Conservation (phyloP, 2,329 filamentous ascomycete genomes). For the Chalara sp. region DNA sequence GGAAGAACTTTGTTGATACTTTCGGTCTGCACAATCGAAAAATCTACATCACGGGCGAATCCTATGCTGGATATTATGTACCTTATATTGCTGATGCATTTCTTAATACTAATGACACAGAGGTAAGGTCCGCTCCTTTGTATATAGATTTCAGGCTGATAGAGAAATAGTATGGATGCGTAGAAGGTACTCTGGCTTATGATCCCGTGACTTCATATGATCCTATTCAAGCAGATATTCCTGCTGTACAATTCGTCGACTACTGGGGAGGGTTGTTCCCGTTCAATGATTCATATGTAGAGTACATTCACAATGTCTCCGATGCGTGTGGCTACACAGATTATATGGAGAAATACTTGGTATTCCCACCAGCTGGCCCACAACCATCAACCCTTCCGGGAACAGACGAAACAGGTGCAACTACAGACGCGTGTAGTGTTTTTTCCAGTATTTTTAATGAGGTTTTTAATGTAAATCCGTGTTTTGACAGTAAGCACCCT, state of each 20-base stretch:
- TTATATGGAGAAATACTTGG: conserved; percentile 39
- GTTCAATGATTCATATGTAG: conserved; percentile 36
- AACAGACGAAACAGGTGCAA: not conserved
- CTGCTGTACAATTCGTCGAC: conserved; percentile 34
- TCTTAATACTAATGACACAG: conserved; percentile 38
- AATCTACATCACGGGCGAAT: conserved; percentile 48
- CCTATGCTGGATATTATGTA: conserved; percentile 46
- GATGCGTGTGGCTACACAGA: conserved; percentile 38
- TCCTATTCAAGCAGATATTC: conserved; percentile 21
- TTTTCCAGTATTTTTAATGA: too few relatives aligned
- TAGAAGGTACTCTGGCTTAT: conserved; percentile 8
- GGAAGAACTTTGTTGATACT: conserved; percentile 46
- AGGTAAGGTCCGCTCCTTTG: conserved; percentile 8
- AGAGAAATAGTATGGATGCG: too few relatives aligned
- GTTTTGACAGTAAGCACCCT: too few relatives aligned
- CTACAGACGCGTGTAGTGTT: too few relatives aligned
- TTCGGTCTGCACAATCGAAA: conserved; percentile 47
- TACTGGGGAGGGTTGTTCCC: conserved; percentile 35
- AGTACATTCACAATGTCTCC: conserved; percentile 32
- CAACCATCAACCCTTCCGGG: conserved; percentile 24
- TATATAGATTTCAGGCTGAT: too few relatives aligned
- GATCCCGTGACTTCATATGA: conserved; percentile 16
- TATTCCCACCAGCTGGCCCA: conserved; percentile 31
- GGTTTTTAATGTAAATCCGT: too few relatives aligned
- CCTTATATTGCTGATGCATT: conserved; percentile 50